phyloP scores from a whole-genome alignment of 116 monocot species.

The Cymodocea nodosa region DNA sequence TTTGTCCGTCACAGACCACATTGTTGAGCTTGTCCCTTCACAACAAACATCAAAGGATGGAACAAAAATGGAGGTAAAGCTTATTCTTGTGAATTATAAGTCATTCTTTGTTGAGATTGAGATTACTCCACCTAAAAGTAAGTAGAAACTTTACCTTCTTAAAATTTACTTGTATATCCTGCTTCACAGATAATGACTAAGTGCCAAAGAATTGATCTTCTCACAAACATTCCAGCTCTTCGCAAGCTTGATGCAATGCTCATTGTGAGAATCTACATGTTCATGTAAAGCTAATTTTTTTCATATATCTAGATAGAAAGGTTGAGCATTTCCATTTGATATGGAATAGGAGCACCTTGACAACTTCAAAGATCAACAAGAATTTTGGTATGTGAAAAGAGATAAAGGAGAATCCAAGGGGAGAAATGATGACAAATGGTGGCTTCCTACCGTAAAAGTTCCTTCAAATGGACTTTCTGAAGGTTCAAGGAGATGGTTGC shows the following conservation, averaged over 20 bases:
- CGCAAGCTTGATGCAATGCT: constrained; percentile 93
- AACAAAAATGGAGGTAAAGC: constrained; percentile 10
- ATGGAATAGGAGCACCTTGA: constrained; percentile 54
- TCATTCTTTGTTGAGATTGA: too few species aligned
- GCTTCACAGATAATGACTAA: constrained; percentile 66
- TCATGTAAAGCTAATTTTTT: not conserved
- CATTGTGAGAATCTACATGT: constrained; percentile 32
- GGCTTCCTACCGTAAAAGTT: constrained; percentile 76
- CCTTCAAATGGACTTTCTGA: constrained; percentile 26
- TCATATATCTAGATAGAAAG: not conserved
- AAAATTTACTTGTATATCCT: too few species aligned
- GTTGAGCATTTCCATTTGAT: not conserved
- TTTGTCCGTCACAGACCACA: constrained; percentile 79
- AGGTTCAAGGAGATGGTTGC: constrained; percentile 30
- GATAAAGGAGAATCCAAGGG: constrained; percentile 15
- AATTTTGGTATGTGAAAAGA: constrained; percentile 60
- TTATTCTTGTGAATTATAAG: too few species aligned
- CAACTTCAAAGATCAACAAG: constrained; percentile 76
- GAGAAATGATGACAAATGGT: constrained; percentile 72
- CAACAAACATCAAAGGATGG: constrained; percentile 64
- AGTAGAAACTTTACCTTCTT: too few species aligned
- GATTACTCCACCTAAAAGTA: too few species aligned
- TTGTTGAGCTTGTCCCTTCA: constrained; percentile 81
- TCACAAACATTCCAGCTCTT: constrained; percentile 84
- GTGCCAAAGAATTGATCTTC: constrained; percentile 73